Conservation (phyloP, 1,139 yeast species). For the Pichia sp. region DNA sequence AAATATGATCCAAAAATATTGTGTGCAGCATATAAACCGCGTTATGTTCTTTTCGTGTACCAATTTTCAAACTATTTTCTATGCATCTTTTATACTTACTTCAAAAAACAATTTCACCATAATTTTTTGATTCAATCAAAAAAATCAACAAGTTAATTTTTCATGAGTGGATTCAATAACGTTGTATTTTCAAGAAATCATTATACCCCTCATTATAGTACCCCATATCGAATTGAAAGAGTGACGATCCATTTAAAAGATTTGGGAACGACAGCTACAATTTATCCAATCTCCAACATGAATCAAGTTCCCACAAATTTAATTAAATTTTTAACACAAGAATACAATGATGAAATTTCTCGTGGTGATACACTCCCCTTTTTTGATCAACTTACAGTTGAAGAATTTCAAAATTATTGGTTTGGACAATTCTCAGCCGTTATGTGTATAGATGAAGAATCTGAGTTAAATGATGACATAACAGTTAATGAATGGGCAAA, state of each 20-base stretch:
- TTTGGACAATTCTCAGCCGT: slow-evolving; percentile 80
- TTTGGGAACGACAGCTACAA: slow-evolving; percentile 87
- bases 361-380: slow-evolving; percentile 85
- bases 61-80: too few species aligned
- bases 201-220: slow-evolving; percentile 26
- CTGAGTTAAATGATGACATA: slow-evolving; percentile 44
- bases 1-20: too few species aligned
- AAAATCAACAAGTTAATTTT: too few species aligned
- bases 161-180: slow-evolving; percentile 30
- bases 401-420: slow-evolving; percentile 79
- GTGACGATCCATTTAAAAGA: slow-evolving; percentile 75
- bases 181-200: slow-evolving; percentile 27
- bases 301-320: slow-evolving; percentile 68
- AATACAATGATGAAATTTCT: slow-evolving; percentile 87
- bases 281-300: slow-evolving; percentile 71
- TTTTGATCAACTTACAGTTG: slow-evolving; percentile 66
- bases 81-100: too few species aligned
- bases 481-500: slow-evolving; percentile 71
- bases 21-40: too few species aligned
- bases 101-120: too few species aligned
- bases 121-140: neutral
- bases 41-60: too few species aligned
- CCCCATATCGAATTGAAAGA: slow-evolving; percentile 25
- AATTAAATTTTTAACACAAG: slow-evolving; percentile 77
- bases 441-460: slow-evolving; percentile 76